Evolutionary conservation across 306 rosid species (phyloP).

Genomic region (Oxytropis ochrocephala): DNA sequence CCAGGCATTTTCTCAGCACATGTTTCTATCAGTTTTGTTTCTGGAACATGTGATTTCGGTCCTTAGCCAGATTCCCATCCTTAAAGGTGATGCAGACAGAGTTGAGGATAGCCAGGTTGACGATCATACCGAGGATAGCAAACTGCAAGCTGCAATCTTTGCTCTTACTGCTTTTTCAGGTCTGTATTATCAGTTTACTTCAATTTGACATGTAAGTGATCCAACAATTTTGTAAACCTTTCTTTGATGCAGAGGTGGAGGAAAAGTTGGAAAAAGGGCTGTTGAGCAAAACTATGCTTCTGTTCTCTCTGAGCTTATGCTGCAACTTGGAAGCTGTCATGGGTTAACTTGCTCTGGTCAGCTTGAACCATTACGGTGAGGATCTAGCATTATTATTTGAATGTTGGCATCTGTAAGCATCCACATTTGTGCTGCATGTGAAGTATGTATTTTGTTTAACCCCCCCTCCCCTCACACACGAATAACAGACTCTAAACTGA

Average conservation of each 20-base stretch:
- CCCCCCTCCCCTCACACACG: neutral
- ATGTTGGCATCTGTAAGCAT: conserved; percentile 12
- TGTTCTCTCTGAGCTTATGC: conserved; percentile 87
- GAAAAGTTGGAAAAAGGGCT: conserved; percentile 88
- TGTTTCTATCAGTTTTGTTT: conserved; percentile 64
- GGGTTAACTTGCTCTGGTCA: conserved; percentile 65
- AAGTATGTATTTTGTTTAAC: neutral
- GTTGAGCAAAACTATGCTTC: conserved; percentile 89
- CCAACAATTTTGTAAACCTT: conserved; percentile 8
- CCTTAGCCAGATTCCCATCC: conserved; percentile 64
- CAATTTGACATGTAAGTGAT: conserved; percentile 15
- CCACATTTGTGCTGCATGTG: neutral
- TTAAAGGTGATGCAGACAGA: conserved; percentile 49
- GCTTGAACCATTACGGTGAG: conserved; percentile 77
- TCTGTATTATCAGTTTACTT: conserved; percentile 14
- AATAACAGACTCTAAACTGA: neutral
- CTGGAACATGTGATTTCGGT: conserved; percentile 77
- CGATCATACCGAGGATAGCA: conserved; percentile 55
- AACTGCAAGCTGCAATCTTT: conserved; percentile 75
- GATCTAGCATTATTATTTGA: conserved; percentile 3
- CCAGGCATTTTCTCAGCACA: conserved; percentile 94
- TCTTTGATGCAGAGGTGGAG: conserved; percentile 81
- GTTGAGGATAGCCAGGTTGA: conserved; percentile 51
- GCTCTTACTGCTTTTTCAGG: conserved; percentile 97
- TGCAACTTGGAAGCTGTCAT: conserved; percentile 93